phyloP scores from a whole-genome alignment of 345 rosid genomes.

The Rhodomyrtus tomentosa region DNA sequence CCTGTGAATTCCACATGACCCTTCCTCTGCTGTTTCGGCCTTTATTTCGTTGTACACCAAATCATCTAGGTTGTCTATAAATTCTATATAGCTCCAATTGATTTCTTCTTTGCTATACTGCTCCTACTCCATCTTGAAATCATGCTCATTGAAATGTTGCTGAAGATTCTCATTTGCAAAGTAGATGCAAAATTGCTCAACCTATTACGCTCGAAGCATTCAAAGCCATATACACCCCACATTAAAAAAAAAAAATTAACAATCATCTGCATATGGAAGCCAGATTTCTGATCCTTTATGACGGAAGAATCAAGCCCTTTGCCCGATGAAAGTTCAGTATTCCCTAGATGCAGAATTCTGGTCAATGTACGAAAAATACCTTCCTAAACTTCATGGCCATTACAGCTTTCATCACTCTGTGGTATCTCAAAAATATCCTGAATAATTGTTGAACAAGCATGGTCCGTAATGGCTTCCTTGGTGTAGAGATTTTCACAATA shows the following conservation, averaged over 20 bases:
- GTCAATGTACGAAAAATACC: conserved; percentile 91
- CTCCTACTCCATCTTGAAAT: conserved; percentile 98
- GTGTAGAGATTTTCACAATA: too few species aligned
- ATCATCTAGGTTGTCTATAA: conserved; percentile 96
- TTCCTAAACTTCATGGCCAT: too few species aligned
- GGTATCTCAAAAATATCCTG: too few species aligned
- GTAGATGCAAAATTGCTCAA: conserved; percentile 98
- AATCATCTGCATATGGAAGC: conserved; percentile 69
- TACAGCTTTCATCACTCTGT: too few species aligned
- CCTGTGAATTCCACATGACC: too few species aligned
- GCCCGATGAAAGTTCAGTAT: conserved; percentile 87
- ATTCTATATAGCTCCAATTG: conserved; percentile 97
- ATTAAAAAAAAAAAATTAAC: conserved; percentile 86
- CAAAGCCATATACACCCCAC: conserved; percentile 97
- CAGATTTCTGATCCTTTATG: conserved; percentile 71
- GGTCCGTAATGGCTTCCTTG: too few species aligned
- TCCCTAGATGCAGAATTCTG: conserved; percentile 92
- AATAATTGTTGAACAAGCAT: too few species aligned
- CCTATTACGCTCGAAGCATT: conserved; percentile 91
- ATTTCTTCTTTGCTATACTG: conserved; percentile 93
- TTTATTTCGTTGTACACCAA: too few species aligned
- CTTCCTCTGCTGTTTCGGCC: too few species aligned
- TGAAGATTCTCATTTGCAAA: conserved; percentile 99
- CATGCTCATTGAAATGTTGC: conserved; percentile 99
- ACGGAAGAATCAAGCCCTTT: conserved; percentile 90